phyloP scores from a whole-genome alignment of 176 grass and related monocot genomes.

The Hsuehochloa calcarea region DNA sequence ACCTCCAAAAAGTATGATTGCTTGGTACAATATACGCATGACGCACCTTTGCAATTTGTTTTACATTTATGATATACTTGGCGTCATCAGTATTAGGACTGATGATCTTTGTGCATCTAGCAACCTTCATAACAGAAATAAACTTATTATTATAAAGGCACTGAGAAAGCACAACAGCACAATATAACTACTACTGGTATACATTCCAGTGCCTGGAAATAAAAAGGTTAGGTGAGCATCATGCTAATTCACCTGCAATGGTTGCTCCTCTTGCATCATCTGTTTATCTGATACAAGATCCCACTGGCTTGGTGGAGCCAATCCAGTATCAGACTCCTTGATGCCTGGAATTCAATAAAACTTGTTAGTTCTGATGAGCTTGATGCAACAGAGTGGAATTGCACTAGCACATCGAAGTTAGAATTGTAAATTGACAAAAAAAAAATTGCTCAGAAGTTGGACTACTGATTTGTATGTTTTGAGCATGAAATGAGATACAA shows the following conservation, averaged over 20 bases:
- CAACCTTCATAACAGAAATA: conserved; percentile 39
- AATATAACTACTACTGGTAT: neutral
- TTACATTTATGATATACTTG: conserved; percentile 74
- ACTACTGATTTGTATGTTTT: too few relatives aligned
- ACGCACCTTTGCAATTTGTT: conserved; percentile 67
- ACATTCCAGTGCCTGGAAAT: neutral
- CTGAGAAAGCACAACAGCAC: neutral
- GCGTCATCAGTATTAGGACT: conserved; percentile 70
- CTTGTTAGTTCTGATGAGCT: neutral
- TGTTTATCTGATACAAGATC: conserved; percentile 70
- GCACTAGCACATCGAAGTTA: neutral
- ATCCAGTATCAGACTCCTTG: conserved; percentile 67
- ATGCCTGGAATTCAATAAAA: conserved; percentile 42
- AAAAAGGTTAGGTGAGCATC: neutral
- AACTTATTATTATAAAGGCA: neutral
- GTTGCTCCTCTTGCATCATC: conserved; percentile 74
- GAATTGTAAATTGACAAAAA: neutral
- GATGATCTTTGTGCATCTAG: conserved; percentile 72
- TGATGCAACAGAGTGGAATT: neutral
- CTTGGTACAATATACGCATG: neutral
- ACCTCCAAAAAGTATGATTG: neutral
- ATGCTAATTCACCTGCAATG: conserved; percentile 46
- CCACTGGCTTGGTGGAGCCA: conserved; percentile 71
- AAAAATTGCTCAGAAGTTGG: neutral
- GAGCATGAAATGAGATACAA: neutral